Base-by-base conservation (phyloP, 2,329 filamentous ascomycete species). In the Zasmidium citrigriseum region DNA sequence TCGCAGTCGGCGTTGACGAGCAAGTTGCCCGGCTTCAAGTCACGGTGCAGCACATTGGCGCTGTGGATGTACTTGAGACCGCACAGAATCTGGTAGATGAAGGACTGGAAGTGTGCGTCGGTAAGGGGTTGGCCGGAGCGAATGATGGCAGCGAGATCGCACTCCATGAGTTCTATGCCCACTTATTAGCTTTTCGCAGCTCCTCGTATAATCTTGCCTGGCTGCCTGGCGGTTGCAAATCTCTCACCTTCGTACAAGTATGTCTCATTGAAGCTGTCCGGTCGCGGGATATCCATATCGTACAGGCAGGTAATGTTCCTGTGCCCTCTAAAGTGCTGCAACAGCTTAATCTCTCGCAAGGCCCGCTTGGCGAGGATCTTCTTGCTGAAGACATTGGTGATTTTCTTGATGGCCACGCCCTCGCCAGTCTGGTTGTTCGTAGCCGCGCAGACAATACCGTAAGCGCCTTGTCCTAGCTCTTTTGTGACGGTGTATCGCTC, bases 361-460 rank as follows among this genome's bases (percentile, higher is more conserved):
- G 95, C 95, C 73, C 95, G 90, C 87, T 99, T 99, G 70, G 95
- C 95, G 67, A 99, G 84, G 69, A 99, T 99, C 86, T 98, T 98
- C 82, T 99, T 99, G 85, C 92, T 97, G 79, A 99, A 99, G 70
- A 99, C 93, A 89, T 99, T 99, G 81, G 95, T 99, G 75, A 99
- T 91, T 80, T 99, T 99, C 80, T 99, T 99, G 83, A 99, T 95
- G 70, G 95, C 95, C 63, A 99, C 93, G 44, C 93, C 93, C 75
- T 99, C 95, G 71, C 87, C 89, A 27, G 90, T 96, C 76, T 92
- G 87, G 74, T 87, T 88, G 82, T 98, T 97, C 66, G 91, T 90
- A 56, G 95, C 95, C 60, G 95, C 93, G 77, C 95, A 99, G 73
- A 99, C 95, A 72, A 99, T 98, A 74, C 95, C 95, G 74, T 99